Evolutionary conservation across 2,329 filamentous ascomycete genomes (phyloP), one percentile per base, ranked within the genome.

Genomic region (Paecilomyces dactylethromorphus): DNA sequence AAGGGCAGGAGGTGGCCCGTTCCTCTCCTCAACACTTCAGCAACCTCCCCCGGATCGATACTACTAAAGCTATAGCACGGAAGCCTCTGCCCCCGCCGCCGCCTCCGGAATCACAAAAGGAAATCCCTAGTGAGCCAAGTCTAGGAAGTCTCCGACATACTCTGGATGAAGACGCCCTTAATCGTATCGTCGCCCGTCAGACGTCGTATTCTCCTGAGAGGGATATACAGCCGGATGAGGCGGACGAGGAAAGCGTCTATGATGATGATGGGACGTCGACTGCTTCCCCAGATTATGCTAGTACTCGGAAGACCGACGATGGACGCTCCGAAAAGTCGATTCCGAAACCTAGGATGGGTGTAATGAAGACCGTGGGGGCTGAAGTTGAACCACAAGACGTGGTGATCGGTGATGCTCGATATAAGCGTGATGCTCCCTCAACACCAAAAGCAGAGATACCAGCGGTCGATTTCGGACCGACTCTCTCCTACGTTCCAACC

Each of bases 401-500:
- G 61, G 76, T 76, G 54, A 78, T 79, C 57, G 78, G 79, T 15
- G 80, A 82, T 68, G 73, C 74, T 60, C 77, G 70, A 60, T 80
- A 79, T 63, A 66, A 70, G 54, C 66, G 73, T 53, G 69, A 74
- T 50, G 69, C 75, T 39, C 63, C 69, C 18, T 53, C 63, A 22
- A 68, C 67, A 32, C 63, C 69, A 39, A 76, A 78, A 13, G 79
- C 83, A 24, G 81, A 85, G 58, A 86, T 96, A 60, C 90, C 91
- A 0, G 77, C 82, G 3, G 84, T 96, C 62, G 87, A 97, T 71
- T 97, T 97, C 74, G 93, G 93, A 0, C 91, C 88, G 5, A 96
- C 92, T 0, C 77, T 90, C 65, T 87, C 89, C 60, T 88, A 91
- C 59, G 78, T 78, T 61, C 81, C 84, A 29, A 78, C 78, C 51